Evolutionary conservation across 2,329 filamentous ascomycete genomes (phyloP), one percentile per base, ranked within the genome.

Genomic region (Penicillium rolfsii): DNA sequence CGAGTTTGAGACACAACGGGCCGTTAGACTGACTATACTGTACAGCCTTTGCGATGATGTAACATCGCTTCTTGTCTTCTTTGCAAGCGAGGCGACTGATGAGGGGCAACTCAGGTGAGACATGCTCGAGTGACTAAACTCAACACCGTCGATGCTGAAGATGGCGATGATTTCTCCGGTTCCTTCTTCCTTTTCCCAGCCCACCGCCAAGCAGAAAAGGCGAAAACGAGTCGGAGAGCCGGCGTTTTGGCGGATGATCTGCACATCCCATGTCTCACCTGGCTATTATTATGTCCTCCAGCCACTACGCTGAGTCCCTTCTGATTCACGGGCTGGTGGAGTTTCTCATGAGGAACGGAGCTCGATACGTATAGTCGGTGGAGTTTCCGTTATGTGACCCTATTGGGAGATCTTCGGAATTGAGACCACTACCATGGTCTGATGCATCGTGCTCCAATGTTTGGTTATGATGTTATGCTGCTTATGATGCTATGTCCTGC

Each of bases 1-100:
- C 33, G 19, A 16, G 33, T 61, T 52, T 60, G 57, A 62, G 57
- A 62, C 60, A 62, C 14, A 22, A 36, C 49, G 12, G 12, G 35
- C 50, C 30, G 48, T 50, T 50, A 22, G 48, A 35, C 28, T 35
- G 30, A 33, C 19, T 22, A 22, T 1, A 22, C 19, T 22, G 19
- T 22, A 2, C 19, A 33, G 30, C 30, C 8, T 3, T 11, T 28
- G 46, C 26, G 11, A 50, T 50, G 48, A 50, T 50, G 48, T 30
- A 50, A 50, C 48, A 33, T 35, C 24, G 7, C 2, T 6, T n/a
- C 3, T 48, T 28, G 11, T 4, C 22, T 19, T 43, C 22, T 22
- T 22, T n/a, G 43, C 43, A 46, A 46, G 43, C 46, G 28, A 49
- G n/a, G 28, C 46, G 46, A 30, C 22, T 19, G 43, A 16, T 14